phyloP scores from a whole-genome alignment of 78 protist genomes.

The slime mould (Dictyostelium discoideum) region DNA sequence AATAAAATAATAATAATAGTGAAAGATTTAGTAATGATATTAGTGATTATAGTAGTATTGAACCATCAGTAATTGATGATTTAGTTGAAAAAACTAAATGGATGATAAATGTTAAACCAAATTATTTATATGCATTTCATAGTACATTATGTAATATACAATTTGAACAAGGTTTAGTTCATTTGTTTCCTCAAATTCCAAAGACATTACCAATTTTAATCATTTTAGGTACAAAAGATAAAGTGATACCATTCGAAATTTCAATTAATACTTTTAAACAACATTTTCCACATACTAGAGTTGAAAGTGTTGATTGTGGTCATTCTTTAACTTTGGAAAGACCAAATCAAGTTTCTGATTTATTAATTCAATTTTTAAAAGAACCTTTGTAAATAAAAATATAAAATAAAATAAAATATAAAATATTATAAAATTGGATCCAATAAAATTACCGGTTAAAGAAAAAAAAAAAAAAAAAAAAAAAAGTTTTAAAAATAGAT shows the following conservation, averaged over 20 bases:
- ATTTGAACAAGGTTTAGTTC: neutral
- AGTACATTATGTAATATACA: conserved; percentile 23
- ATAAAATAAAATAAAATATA: neutral
- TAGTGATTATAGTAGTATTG: neutral
- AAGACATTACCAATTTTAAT: neutral
- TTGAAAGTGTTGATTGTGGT: conserved; percentile 20
- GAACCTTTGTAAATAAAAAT: conserved; percentile 17
- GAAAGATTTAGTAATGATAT: conserved; percentile 49
- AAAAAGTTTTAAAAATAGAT: no score
- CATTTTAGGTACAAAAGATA: conserved; percentile 43
- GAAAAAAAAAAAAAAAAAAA: no score
- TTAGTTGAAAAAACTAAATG: conserved; percentile 37
- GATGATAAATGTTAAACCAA: conserved; percentile 26
- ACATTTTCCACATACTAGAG: conserved; percentile 12
- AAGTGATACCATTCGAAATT: neutral
- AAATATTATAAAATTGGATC: neutral
- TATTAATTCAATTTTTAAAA: conserved; percentile 4
- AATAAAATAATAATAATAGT: neutral
- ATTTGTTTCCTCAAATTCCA: conserved; percentile 20
- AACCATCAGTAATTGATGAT: conserved; percentile 36
- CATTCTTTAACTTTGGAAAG: conserved; percentile 46
- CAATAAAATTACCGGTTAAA: no score
- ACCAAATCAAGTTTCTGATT: neutral
- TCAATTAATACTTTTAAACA: neutral
- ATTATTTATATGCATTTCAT: conserved; percentile 21